These are phyloP conservation scores for Limonomyces culmigenus DNA, from an alignment of 1,284 basidiomycete genomes.

Conservation along the genomic window DNA sequence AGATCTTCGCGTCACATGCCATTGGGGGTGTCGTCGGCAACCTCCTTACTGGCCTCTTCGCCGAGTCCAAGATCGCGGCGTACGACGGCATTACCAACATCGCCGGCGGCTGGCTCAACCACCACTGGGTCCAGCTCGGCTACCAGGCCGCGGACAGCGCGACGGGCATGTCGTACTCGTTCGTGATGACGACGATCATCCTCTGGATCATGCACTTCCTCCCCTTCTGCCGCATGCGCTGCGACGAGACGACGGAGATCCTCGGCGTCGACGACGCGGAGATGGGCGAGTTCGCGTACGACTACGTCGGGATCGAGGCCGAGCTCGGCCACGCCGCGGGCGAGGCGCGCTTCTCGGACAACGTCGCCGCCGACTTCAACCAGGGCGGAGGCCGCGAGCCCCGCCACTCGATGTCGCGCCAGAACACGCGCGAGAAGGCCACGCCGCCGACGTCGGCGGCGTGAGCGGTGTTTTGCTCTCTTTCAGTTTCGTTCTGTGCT, in stretches of 20 bases:
- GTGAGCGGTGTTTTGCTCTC: background rate
- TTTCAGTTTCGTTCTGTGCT: too few relatives aligned
- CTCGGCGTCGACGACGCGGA: constrained; percentile 88
- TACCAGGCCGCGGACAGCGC: constrained; percentile 76
- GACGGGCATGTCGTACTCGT: constrained; percentile 64
- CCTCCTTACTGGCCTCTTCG: constrained; percentile 73
- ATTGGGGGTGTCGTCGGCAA: constrained; percentile 85
- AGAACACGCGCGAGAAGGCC: background rate
- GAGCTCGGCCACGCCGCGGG: constrained; percentile 18
- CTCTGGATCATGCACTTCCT: constrained; percentile 89
- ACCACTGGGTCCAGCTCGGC: constrained; percentile 69
- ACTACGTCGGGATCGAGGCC: constrained; percentile 66
- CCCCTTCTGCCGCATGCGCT: constrained; percentile 69
- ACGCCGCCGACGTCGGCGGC: background rate
- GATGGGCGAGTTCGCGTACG: constrained; percentile 91
- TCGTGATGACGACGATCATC: constrained; percentile 79
- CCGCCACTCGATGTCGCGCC: constrained; percentile 1
- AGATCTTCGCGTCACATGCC: constrained; percentile 84
- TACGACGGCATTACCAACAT: constrained; percentile 71
- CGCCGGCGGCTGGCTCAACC: constrained; percentile 84
- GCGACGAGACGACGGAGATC: constrained; percentile 73
- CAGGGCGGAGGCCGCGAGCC: constrained; percentile 9
- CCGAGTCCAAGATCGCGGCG: constrained; percentile 67
- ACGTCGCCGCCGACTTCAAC: constrained; percentile 1
- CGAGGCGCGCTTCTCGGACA: background rate